Conservation (phyloP, 345 rosid species). For the Sisymbrium irio region DNA sequence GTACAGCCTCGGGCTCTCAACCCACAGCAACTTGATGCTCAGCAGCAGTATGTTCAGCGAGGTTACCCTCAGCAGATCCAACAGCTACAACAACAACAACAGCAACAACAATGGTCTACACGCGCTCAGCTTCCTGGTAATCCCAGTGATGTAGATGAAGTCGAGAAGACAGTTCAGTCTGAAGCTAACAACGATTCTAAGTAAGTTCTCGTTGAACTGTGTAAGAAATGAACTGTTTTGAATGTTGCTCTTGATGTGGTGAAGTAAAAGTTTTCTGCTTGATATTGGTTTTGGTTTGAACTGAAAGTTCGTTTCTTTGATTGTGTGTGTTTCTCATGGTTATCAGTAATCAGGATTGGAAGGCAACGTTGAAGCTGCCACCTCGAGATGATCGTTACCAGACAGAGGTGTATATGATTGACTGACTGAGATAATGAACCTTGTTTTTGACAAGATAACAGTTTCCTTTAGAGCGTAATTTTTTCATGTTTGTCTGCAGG, state of each 20-base stretch:
- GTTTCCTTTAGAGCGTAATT: neutral
- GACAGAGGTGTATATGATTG: constrained; percentile 67
- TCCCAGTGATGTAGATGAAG: constrained; percentile 50
- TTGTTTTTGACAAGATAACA: constrained; percentile 34
- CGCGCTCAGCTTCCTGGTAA: constrained; percentile 43
- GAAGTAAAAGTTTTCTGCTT: neutral
- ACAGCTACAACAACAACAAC: neutral
- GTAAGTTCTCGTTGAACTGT: constrained; percentile 36
- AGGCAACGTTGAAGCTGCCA: constrained; percentile 69
- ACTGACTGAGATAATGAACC: neutral
- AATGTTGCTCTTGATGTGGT: neutral
- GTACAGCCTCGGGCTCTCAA: constrained; percentile 28
- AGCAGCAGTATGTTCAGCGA: constrained; percentile 29
- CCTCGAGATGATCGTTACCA: constrained; percentile 72
- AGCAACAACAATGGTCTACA: constrained; percentile 54
- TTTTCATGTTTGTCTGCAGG: constrained; percentile 45
- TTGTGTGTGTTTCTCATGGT: neutral
- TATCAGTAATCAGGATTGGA: constrained; percentile 84
- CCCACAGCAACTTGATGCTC: constrained; percentile 15
- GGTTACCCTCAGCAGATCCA: constrained; percentile 38
- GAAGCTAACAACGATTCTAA: constrained; percentile 73
- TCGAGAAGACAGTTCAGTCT: constrained; percentile 90
- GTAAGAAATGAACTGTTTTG: neutral
- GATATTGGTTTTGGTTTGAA: neutral
- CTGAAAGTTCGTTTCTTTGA: neutral